Conservation (phyloP, 176 grass and related monocot species). For the Ensete glaucum region DNA sequence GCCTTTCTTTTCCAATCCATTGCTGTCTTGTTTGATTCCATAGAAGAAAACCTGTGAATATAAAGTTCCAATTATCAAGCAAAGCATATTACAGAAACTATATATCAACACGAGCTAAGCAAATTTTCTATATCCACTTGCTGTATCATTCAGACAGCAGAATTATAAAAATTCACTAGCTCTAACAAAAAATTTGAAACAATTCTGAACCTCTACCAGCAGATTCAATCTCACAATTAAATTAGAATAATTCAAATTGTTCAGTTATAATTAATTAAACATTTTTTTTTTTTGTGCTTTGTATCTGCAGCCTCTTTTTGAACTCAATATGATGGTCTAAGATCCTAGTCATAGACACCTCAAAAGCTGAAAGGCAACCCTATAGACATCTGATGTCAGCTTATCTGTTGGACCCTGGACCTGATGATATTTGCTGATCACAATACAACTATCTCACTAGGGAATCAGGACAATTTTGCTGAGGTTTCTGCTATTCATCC, state of each 20-base stretch:
- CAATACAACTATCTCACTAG: not conserved
- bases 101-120: too few relatives aligned
- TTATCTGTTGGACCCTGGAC: not conserved
- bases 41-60: constrained; percentile 51
- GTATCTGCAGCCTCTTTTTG: not conserved
- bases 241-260: not conserved
- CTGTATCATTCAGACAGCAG: not conserved
- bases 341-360: too few relatives aligned
- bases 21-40: constrained; percentile 88
- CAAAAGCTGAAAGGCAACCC: too few relatives aligned
- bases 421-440: not conserved
- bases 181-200: not conserved
- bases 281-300: not conserved
- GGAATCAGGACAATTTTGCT: not conserved
- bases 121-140: not conserved
- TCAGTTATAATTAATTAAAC: not conserved
- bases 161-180: not conserved
- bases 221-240: not conserved
- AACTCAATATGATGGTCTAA: too few relatives aligned
- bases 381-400: too few relatives aligned
- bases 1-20: constrained; percentile 59
- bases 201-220: constrained; percentile 4
- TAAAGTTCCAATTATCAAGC: not conserved
- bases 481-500: not conserved
- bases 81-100: not conserved